Base-by-base conservation (phyloP, 2,329 filamentous ascomycete species). In the Ophioceras dolichostomum region DNA sequence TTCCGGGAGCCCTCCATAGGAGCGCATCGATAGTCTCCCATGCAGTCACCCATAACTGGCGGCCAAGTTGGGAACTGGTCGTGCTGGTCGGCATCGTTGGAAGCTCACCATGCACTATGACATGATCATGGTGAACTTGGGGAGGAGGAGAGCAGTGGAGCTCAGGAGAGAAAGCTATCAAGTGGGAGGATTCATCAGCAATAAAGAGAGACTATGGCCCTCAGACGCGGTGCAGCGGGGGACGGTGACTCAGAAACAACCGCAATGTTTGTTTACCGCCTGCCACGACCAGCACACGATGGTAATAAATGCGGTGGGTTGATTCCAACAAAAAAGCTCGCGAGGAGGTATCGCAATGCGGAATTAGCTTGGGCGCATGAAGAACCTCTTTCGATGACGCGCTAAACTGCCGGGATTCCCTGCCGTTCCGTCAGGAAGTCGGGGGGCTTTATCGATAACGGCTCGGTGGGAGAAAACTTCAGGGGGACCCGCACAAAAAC, bases 21-120 rank as follows among this genome's bases (percentile, higher is more conserved):
- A 48, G 39, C 22, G 45, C 31, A 20, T 46, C 47, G 32, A 49
- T 42, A 24, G 51, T 49, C 40, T 51, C 49, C 27, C 53, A 51
- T 39, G 55, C 46, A 5, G 53, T 52, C 19, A 50, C 39, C 54
- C 52, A 56, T 39, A 57, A 40, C 34, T 50, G 52, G 39, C 54
- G 55, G 45, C 54, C 54, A 48, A 57, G 49, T 46, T 54, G 54
- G 50, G 53, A 52, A 46, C 49, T 50, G 28, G 52, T 44, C 27
- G 49, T 45, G 43, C 52, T 56, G 50, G 51, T 51, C 41, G 52
- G 46, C 55, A 58, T 58, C 43, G 47, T 37, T 10, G n/a, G 30
- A 18, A 27, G 36, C 19, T 37, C 36, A 21, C 29, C 36, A 37
- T 37, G 36, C 22, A 29, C 26, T 29, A 36, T 32, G 20, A 34